phyloP scores from a whole-genome alignment of 352 stramenopile genomes.

The Pythium diclinum region DNA sequence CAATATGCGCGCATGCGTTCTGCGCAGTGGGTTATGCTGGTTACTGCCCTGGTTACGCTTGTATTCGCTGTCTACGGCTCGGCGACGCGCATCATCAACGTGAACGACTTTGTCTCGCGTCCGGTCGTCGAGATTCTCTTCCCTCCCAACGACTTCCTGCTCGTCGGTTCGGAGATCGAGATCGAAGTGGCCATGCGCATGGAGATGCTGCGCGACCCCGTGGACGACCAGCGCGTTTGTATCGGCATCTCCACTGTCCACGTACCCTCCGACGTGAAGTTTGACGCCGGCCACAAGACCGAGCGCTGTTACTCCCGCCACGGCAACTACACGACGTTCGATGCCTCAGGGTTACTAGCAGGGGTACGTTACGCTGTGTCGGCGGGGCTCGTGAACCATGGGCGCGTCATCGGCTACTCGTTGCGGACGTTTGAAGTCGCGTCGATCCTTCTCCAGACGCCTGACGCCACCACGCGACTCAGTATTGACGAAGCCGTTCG shows the following conservation, averaged over 20 bases:
- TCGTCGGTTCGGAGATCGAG: conserved; percentile 42
- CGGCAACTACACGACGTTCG: conserved; percentile 53
- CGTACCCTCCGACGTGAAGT: conserved; percentile 36
- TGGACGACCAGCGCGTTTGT: conserved; percentile 44
- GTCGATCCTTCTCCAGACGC: conserved; percentile 32
- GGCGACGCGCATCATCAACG: not conserved
- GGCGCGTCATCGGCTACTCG: conserved; percentile 55
- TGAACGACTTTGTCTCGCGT: conserved; percentile 2
- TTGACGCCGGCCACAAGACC: conserved; percentile 28
- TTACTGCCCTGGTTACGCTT: not conserved
- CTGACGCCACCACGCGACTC: conserved; percentile 25
- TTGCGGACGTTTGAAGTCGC: conserved; percentile 62
- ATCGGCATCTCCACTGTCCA: conserved; percentile 52
- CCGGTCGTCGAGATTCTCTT: conserved; percentile 53
- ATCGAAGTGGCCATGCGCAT: conserved; percentile 52
- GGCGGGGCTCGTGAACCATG: conserved; percentile 45
- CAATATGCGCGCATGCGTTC: not conserved
- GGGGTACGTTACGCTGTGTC: conserved; percentile 54
- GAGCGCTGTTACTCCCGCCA: conserved; percentile 62
- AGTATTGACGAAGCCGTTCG: conserved; percentile 49
- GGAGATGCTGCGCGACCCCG: conserved; percentile 29
- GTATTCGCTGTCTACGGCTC: not conserved
- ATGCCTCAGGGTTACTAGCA: conserved; percentile 49
- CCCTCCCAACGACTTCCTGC: conserved; percentile 45
- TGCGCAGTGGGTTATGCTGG: not conserved